Evolutionary conservation across 331 rosid genomes (phyloP).

Genomic region (Acacia concinna): DNA sequence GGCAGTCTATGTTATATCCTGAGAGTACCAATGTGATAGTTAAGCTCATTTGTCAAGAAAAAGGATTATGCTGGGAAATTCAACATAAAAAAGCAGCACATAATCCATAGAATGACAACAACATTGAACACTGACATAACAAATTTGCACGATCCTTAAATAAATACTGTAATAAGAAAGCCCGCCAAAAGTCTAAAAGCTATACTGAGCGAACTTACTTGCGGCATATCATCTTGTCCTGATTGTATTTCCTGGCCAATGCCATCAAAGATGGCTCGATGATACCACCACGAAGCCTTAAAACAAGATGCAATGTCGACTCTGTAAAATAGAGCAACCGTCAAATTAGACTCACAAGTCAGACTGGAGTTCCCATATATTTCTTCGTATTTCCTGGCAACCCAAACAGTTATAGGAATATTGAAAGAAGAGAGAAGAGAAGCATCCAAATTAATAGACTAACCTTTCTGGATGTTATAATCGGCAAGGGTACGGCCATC

Average conservation of each 20-base stretch:
- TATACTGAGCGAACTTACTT: constrained; percentile 52
- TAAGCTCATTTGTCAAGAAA: not conserved
- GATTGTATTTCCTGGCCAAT: constrained; percentile 91
- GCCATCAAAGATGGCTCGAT: constrained; percentile 98
- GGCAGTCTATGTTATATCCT: not conserved
- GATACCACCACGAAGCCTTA: constrained; percentile 98
- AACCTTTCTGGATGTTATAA: constrained; percentile 95
- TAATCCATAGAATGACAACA: not conserved
- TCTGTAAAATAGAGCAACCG: constrained; percentile 45
- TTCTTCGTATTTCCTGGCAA: not conserved
- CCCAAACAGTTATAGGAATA: not conserved
- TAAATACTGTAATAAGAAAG: not conserved
- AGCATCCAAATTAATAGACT: not conserved
- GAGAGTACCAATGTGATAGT: not conserved
- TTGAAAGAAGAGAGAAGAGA: not conserved
- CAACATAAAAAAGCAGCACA: not conserved
- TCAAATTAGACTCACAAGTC: not conserved
- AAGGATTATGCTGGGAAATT: not conserved
- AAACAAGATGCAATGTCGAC: constrained; percentile 88
- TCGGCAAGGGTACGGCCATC: constrained; percentile 99
- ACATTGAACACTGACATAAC: not conserved
- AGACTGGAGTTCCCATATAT: not conserved
- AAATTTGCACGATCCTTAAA: not conserved
- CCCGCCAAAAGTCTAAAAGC: not conserved
- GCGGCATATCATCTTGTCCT: constrained; percentile 94